Percentiles rank a stretch among this genome's conserved stretches.
These are phyloP conservation scores for Prasinococcaceae sp. DNA, from an alignment of 139 green algal genomes.

Conservation along the genomic window DNA sequence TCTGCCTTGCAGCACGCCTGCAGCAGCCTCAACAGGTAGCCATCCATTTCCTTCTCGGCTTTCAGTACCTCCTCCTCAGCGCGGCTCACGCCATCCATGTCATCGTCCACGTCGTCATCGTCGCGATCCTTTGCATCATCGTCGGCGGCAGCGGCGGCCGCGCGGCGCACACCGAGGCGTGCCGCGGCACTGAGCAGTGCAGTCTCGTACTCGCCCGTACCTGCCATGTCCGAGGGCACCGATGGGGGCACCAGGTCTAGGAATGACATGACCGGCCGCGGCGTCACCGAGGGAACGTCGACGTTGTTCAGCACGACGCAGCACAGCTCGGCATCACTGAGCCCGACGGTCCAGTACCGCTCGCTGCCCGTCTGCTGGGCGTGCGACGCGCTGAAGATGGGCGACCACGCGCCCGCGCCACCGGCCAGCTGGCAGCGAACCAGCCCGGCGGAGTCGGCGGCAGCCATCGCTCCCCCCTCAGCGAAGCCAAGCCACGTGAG, in stretches of 20 bases:
- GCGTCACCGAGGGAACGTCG: slow-evolving; percentile 28
- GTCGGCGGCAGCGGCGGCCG: not conserved
- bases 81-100: slow-evolving; percentile 6
- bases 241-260: slow-evolving; percentile 34
- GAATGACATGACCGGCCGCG: slow-evolving; percentile 44
- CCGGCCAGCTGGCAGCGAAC: no score
- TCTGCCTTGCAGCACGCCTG: slow-evolving; percentile 18
- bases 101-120: not conserved
- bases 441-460: slow-evolving; percentile 50
- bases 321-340: slow-evolving; percentile 37
- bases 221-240: slow-evolving; percentile 20
- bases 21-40: slow-evolving; percentile 12
- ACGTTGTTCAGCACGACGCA: slow-evolving; percentile 42
- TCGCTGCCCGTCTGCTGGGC: slow-evolving; percentile 30
- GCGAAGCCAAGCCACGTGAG: slow-evolving; percentile 67
- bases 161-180: no score
- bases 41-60: slow-evolving; percentile 9
- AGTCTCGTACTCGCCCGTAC: no score
- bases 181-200: no score
- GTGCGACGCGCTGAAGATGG: slow-evolving; percentile 25
- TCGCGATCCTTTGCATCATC: not conserved
- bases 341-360: slow-evolving; percentile 51
- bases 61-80: slow-evolving; percentile 12
- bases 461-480: slow-evolving; percentile 41
- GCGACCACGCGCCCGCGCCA: no score